Base-by-base conservation (phyloP, 768 basidiomycete genomes). In the Phallus indusiatus region DNA sequence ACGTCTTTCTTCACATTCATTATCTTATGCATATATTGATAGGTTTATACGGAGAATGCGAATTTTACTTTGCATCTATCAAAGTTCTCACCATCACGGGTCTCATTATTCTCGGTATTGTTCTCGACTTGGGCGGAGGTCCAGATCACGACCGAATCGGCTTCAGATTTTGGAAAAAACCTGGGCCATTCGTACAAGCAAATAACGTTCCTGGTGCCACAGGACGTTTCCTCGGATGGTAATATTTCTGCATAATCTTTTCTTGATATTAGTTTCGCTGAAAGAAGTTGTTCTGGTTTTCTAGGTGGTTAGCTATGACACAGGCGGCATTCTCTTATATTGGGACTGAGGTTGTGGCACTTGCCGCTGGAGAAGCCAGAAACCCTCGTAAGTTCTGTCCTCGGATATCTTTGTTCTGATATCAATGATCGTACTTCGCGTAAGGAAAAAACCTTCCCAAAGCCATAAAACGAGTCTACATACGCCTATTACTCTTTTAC, bases 261-360 rank as follows among this genome's bases (percentile, higher is more conserved):
- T 28, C n/a, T 28, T 28, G 28, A 28, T 28, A 28, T 28, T 28
- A 28, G 28, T 28, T 28, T 28, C 7, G 2, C 28, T 28, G 2
- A 28, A 28, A 28, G 28, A 28, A 28, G 7, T 28, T 28, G 28
- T 2, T 28, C 28, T 7, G 28, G 7, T 70, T 72, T 56, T 74
- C 73, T 73, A 68, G 60, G 55, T 62, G 53, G 55, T 33, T 28
- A 8, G 54, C 57, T 16, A 61, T 61, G 64, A 83, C 85, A 7
- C 87, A 94, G 64, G 94, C 94, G 3, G 92, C 90, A 14, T 96
- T 94, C 76, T 92, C 90, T 11, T 94, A 79, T 70, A 92, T 94
- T 61, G 94, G 94, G 16, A 94, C 92, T 6, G 94, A 97, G 71
- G 93, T 95, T 67, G 92, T 95, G 47, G 91, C 90, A 6, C 88